These are phyloP conservation scores for Gracilaria domingensis DNA, from an alignment of 23 red algal genomes.

Conservation along the genomic window DNA sequence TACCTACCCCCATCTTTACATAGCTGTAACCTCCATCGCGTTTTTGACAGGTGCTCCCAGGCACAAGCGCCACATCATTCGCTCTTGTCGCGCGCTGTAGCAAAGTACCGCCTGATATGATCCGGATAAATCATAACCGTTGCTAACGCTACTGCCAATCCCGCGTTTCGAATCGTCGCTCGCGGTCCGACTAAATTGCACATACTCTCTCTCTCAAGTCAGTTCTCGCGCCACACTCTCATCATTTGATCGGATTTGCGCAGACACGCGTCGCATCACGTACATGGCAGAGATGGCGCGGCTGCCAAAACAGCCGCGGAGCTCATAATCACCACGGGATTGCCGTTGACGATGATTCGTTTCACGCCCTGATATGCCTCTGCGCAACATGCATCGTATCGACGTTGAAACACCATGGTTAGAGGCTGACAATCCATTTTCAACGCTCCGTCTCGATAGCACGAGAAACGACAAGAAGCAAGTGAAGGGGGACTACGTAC, in stretches of 20 bases:
- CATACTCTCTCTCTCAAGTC: background rate
- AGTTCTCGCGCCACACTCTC: background rate
- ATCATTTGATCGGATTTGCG: background rate
- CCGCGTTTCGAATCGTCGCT: constrained; percentile 58
- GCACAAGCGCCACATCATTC: background rate
- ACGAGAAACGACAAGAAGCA: background rate
- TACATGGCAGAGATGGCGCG: constrained; percentile 67
- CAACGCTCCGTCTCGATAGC: background rate
- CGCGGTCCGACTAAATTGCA: constrained; percentile 43
- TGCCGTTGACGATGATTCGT: constrained; percentile 38
- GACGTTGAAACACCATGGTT: too few relatives aligned
- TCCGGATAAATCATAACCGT: constrained; percentile 77
- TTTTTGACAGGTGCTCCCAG: too few relatives aligned
- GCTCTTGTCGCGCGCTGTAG: background rate
- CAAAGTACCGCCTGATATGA: constrained; percentile 50
- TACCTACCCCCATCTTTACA: too few relatives aligned
- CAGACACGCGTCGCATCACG: constrained; percentile 10
- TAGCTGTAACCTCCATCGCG: too few relatives aligned
- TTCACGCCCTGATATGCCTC: constrained; percentile 58
- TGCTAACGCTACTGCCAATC: constrained; percentile 44
- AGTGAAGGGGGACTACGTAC: too few relatives aligned
- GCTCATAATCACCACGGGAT: constrained; percentile 65
- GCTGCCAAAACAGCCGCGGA: constrained; percentile 36
- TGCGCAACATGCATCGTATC: too few relatives aligned
- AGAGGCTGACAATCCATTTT: background rate